These are phyloP conservation scores for Psilocybe tampanensis DNA, from an alignment of 768 basidiomycete species.

Conservation along the genomic window DNA sequence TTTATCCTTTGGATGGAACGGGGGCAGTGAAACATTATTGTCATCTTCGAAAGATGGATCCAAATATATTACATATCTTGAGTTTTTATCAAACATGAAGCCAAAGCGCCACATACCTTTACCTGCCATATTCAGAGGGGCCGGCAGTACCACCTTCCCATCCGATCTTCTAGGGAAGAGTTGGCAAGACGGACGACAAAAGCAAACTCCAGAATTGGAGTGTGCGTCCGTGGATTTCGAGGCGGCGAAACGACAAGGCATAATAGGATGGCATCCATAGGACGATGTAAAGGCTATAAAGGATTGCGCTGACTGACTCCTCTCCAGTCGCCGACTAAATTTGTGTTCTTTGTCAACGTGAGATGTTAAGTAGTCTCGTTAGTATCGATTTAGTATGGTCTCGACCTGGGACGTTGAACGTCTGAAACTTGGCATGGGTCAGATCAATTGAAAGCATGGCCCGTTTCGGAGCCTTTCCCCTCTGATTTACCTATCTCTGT, in stretches of 20 bases:
- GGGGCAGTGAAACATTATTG: background rate
- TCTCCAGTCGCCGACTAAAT: background rate
- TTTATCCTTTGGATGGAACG: background rate
- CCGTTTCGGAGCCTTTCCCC: slow-evolving; percentile 11
- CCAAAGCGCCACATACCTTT: slow-evolving; percentile 12
- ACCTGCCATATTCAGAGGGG: slow-evolving; percentile 11
- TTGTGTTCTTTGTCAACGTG: background rate
- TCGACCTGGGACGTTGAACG: background rate
- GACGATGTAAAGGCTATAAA: background rate
- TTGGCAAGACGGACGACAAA: slow-evolving; percentile 20
- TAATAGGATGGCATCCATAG: slow-evolving; percentile 8
- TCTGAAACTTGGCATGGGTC: slow-evolving; percentile 2
- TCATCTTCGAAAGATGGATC: background rate
- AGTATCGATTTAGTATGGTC: slow-evolving; percentile 3
- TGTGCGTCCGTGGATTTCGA: background rate
- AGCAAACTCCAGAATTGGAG: slow-evolving; percentile 11
- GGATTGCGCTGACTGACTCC: background rate
- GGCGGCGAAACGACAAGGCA: slow-evolving; percentile 9
- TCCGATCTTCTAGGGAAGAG: slow-evolving; percentile 24
- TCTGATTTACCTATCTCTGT: slow-evolving; percentile 11
- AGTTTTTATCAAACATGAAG: too few species aligned
- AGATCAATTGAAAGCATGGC: slow-evolving; percentile 16
- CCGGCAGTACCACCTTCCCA: slow-evolving; percentile 22
- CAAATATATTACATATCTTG: too few species aligned
- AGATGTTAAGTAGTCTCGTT: background rate